A percentile compares a stretch with the other conserved stretches of the same genome.
Conservation (phyloP, 2,329 filamentous ascomycete species). For the Phialocephala subalpina region DNA sequence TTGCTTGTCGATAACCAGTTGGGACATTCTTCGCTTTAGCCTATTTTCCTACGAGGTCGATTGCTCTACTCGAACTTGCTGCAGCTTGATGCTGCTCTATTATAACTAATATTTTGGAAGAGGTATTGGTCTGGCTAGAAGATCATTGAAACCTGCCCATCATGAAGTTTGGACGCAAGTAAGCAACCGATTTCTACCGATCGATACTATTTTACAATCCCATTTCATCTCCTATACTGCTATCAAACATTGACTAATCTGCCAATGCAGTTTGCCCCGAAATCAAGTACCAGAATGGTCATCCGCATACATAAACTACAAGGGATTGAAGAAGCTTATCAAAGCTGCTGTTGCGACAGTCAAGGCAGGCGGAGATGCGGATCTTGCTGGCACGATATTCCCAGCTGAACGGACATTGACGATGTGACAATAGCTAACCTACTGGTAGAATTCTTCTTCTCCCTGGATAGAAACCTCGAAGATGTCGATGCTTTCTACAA, state of each 20-base stretch:
- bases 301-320: conserved; percentile 86
- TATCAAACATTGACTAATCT: conserved; percentile 8
- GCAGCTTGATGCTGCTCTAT: conserved; percentile 10
- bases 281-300: conserved; percentile 92
- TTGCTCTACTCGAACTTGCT: not conserved
- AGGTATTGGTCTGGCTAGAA: not conserved
- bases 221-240: not conserved
- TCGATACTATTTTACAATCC: not conserved
- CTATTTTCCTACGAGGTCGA: conserved; percentile 3
- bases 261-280: conserved; percentile 67
- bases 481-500: conserved; percentile 97
- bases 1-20: conserved; percentile 32
- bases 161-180: conserved; percentile 73
- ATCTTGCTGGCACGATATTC: conserved; percentile 79
- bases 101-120: not conserved
- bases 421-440: conserved; percentile 33
- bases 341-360: conserved; percentile 73
- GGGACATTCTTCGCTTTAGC: conserved; percentile 7
- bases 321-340: conserved; percentile 93
- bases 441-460: conserved; percentile 89
- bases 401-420: not conserved
- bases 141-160: conserved; percentile 29
- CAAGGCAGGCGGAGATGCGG: conserved; percentile 76
- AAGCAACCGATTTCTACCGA: conserved; percentile 41
- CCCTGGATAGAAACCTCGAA: conserved; percentile 95